Conservation (phyloP, 345 rosid genomes). For the Citrus australasica region DNA sequence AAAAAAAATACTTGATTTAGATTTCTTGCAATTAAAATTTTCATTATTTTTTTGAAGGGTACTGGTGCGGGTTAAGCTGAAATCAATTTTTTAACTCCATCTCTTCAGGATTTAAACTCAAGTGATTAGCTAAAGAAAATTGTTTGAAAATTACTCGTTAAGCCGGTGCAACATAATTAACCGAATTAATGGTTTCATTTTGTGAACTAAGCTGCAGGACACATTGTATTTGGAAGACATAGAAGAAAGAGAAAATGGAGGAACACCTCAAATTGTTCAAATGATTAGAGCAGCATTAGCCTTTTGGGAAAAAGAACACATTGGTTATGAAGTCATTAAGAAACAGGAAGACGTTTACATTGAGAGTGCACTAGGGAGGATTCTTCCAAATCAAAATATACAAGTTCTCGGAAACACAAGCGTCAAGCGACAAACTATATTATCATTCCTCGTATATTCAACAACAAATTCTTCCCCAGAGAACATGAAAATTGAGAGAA, state of each 20-base stretch:
- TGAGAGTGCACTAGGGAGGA: conserved; percentile 36
- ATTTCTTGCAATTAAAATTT: too few species aligned
- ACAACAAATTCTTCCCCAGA: conserved; percentile 18
- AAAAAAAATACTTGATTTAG: too few species aligned
- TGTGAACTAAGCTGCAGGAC: conserved; percentile 31
- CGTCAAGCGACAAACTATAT: conserved; percentile 34
- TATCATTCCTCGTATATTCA: conserved; percentile 52
- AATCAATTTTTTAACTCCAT: background rate
- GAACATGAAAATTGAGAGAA: conserved; percentile 1
- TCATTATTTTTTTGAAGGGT: too few species aligned
- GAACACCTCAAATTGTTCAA: conserved; percentile 64
- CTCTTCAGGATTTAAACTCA: too few species aligned
- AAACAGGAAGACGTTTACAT: conserved; percentile 36
- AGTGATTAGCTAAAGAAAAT: too few species aligned
- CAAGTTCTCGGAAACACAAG: conserved; percentile 40
- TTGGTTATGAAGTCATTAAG: conserved; percentile 30
- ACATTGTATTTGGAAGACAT: conserved; percentile 44
- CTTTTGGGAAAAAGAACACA: conserved; percentile 52
- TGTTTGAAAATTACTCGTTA: too few species aligned
- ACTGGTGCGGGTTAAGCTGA: too few species aligned
- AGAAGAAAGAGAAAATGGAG: conserved; percentile 55
- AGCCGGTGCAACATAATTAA: too few species aligned
- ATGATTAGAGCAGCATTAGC: conserved; percentile 51
- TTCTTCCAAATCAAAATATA: conserved; percentile 38
- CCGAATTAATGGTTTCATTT: too few species aligned